Evolutionary conservation across 768 basidiomycete species (phyloP), one percentile per base, ranked within the genome.

Genomic region (Mycena amicta): DNA sequence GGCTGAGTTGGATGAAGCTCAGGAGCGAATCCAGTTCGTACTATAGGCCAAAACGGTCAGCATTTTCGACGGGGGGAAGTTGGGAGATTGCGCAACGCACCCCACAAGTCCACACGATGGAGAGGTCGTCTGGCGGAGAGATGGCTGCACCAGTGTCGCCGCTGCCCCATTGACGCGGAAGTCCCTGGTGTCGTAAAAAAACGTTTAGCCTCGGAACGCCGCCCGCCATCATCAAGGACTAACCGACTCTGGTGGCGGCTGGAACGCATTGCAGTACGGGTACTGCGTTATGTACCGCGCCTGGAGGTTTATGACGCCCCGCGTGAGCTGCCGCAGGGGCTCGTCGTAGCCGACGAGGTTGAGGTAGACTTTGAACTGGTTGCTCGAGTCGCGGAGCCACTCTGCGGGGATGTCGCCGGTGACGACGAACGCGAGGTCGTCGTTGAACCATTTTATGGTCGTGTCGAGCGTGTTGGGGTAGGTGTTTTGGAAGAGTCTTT

Each of bases 401-500:
- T 83, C 81, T 0, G 83, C 83, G 13, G 62, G 62, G 57, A 77
- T 66, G 58, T 78, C 80, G 22, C 83, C 83, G 25, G 83, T 84
- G 50, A 84, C 78, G 43, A 83, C 79, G 60, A 84, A 84, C 1
- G 83, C 80, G 40, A 83, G 59, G 56, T 83, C 78, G 55, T 71
- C 58, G 60, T 72, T 75, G 64, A 80, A 82, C 62, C 82, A 84
- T 62, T 76, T 79, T 58, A 84, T 75, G 8, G 83, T 83, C 6
- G 83, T 84, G 66, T 84, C 82, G 37, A 84, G 77, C 2, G 83
- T 84, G 55, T 82, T 82, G 3, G 83, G 81, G 59, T 82, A 82
- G 3, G 83, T 77, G 50, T 84, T 84, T 67, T 84, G 82, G 60
- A 84, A 84, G 26, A 27, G 8, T 8, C 8, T 30, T 20, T 1